A percentile compares a stretch with the other conserved stretches of the same genome.
Evolutionary conservation across 108 stramenopile genomes (phyloP).

Genomic region (Fistulifera pelliculosa): DNA sequence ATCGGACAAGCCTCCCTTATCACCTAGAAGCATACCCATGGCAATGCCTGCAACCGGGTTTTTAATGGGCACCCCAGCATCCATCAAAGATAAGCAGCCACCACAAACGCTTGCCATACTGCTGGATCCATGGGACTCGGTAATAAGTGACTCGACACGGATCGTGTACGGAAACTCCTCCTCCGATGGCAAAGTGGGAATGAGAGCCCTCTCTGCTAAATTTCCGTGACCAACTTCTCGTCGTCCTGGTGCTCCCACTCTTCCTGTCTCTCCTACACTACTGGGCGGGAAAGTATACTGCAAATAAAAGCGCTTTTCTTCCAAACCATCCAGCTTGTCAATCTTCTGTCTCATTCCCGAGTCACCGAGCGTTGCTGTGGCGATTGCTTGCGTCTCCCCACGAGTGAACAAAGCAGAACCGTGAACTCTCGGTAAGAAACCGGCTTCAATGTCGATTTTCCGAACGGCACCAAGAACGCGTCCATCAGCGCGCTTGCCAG

Average conservation of each 20-base stretch:
- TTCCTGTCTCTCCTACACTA: conserved; percentile 60
- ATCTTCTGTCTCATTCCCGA: conserved; percentile 87
- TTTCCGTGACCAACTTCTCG: conserved; percentile 88
- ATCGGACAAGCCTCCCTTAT: conserved; percentile 14
- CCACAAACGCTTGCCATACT: conserved; percentile 91
- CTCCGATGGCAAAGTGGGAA: conserved; percentile 54
- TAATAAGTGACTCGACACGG: conserved; percentile 76
- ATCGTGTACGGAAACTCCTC: conserved; percentile 75
- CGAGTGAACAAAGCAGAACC: conserved; percentile 91
- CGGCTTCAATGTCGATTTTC: conserved; percentile 35
- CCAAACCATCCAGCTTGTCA: conserved; percentile 75
- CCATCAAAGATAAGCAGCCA: conserved; percentile 86
- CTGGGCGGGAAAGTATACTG: conserved; percentile 94
- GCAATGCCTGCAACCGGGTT: conserved; percentile 75
- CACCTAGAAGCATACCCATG: conserved; percentile 77
- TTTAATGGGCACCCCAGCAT: conserved; percentile 88
- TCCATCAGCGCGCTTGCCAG: conserved; percentile 58
- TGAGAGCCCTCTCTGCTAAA: conserved; percentile 71
- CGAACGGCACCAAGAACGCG: conserved; percentile 56
- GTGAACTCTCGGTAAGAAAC: conserved; percentile 53
- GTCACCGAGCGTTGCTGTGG: conserved; percentile 83
- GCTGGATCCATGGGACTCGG: conserved; percentile 74
- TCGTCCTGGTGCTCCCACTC: conserved; percentile 78
- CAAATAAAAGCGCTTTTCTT: conserved; percentile 84
- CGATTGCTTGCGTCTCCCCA: conserved; percentile 89